These are phyloP conservation scores for Aphanocladium album DNA, from an alignment of 2,329 filamentous ascomycete genomes.

Conservation along the genomic window DNA sequence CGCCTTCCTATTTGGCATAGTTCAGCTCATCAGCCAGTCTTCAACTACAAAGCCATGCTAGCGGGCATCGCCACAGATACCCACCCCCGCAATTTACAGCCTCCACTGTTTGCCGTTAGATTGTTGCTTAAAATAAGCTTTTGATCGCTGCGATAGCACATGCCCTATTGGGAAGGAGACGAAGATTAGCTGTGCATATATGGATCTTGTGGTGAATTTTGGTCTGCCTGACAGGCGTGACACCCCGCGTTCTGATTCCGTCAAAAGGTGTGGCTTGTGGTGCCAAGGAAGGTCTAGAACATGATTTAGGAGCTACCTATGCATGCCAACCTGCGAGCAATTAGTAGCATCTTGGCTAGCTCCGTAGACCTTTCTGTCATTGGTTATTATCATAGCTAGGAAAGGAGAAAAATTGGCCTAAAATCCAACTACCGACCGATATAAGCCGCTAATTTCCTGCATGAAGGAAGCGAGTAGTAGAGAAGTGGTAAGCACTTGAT, in stretches of 20 bases:
- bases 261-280: neutral
- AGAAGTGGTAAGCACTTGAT: no score
- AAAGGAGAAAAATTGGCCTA: no score
- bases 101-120: neutral
- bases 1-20: neutral
- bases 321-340: neutral
- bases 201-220: neutral
- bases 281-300: neutral
- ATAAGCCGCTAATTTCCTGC: no score
- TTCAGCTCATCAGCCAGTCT: neutral
- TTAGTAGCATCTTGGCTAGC: neutral
- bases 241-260: neutral
- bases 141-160: neutral
- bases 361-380: no score
- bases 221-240: neutral
- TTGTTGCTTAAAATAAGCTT: neutral
- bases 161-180: neutral
- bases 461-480: no score
- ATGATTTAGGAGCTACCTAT: neutral
- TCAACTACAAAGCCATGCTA: neutral
- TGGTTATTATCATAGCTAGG: no score
- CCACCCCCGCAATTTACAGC: neutral
- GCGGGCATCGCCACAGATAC: neutral
- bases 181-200: neutral
- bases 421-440: no score